Conservation (phyloP, 495 filamentous ascomycete species). For the Penicillium argentinense region DNA sequence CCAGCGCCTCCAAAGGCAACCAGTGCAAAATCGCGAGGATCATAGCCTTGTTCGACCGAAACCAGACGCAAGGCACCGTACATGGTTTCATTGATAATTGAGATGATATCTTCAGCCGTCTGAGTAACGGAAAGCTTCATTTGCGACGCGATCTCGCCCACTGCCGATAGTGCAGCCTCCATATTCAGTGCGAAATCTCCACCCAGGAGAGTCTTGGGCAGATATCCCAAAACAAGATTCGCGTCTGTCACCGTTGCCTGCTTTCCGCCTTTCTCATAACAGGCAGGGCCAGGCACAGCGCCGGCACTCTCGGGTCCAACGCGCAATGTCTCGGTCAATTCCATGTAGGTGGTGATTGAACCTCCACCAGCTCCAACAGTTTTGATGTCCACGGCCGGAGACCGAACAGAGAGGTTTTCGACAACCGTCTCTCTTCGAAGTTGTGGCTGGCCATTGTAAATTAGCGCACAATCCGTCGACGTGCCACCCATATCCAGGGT, state of each 20-base stretch:
- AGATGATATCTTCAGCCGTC: slow-evolving; percentile 49
- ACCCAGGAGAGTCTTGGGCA: slow-evolving; percentile 45
- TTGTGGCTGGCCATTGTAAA: slow-evolving; percentile 45
- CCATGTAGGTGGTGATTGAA: slow-evolving; percentile 45
- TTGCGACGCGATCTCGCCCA: slow-evolving; percentile 40
- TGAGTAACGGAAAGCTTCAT: slow-evolving; percentile 43
- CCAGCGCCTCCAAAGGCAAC: slow-evolving; percentile 55
- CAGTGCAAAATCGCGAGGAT: slow-evolving; percentile 52
- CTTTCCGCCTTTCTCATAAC: slow-evolving; percentile 46
- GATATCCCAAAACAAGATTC: slow-evolving; percentile 49
- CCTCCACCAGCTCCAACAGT: slow-evolving; percentile 53
- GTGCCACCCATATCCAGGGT: slow-evolving; percentile 55
- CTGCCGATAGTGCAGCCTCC: slow-evolving; percentile 33
- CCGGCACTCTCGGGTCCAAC: slow-evolving; percentile 53
- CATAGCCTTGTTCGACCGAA: slow-evolving; percentile 52
- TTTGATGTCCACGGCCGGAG: slow-evolving; percentile 49
- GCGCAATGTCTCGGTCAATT: slow-evolving; percentile 46
- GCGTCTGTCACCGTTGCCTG: slow-evolving; percentile 52
- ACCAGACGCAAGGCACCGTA: slow-evolving; percentile 51
- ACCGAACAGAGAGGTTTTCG: slow-evolving; percentile 44
- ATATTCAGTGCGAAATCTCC: slow-evolving; percentile 46
- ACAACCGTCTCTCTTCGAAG: slow-evolving; percentile 48
- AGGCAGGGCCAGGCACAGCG: slow-evolving; percentile 46
- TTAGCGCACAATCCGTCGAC: slow-evolving; percentile 48
- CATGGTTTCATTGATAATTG: slow-evolving; percentile 51